These are phyloP conservation scores for Puccinellia tenuiflora DNA, from an alignment of 176 grass and related monocot genomes.

Conservation along the genomic window DNA sequence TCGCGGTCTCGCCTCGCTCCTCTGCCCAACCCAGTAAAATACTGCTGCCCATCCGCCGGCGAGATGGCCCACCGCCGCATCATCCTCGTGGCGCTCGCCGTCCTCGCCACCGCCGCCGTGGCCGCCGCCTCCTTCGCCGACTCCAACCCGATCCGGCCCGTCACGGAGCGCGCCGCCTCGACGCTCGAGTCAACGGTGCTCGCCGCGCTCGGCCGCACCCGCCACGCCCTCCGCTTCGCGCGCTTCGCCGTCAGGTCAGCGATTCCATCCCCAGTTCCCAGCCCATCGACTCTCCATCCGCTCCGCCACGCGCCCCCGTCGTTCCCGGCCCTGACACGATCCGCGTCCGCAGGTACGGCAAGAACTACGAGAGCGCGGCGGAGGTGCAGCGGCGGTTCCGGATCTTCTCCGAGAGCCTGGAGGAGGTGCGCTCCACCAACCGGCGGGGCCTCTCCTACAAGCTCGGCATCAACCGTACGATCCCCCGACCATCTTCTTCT, in stretches of 20 bases:
- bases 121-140: conserved; percentile 35
- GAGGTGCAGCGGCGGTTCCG: conserved; percentile 66
- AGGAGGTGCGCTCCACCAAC: conserved; percentile 73
- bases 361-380: conserved; percentile 62
- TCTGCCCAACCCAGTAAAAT: conserved; percentile 1
- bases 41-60: neutral
- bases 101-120: conserved; percentile 14
- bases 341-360: conserved; percentile 45
- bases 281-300: too few relatives aligned
- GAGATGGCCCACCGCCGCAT: conserved; percentile 43
- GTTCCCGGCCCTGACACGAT: neutral
- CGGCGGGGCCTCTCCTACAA: conserved; percentile 64
- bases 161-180: conserved; percentile 57
- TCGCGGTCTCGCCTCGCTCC: neutral
- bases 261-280: neutral
- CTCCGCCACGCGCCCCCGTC: neutral
- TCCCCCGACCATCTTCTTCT: neutral
- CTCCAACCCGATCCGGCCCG: conserved; percentile 68
- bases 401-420: conserved; percentile 80
- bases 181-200: conserved; percentile 68
- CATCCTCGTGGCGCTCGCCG: conserved; percentile 33
- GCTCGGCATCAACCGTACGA: conserved; percentile 84
- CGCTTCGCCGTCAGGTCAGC: conserved; percentile 65
- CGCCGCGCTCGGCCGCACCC: conserved; percentile 62
- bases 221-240: conserved; percentile 65